Conservation (phyloP, 2,329 filamentous ascomycete genomes). For the Verticillium tricorpus region DNA sequence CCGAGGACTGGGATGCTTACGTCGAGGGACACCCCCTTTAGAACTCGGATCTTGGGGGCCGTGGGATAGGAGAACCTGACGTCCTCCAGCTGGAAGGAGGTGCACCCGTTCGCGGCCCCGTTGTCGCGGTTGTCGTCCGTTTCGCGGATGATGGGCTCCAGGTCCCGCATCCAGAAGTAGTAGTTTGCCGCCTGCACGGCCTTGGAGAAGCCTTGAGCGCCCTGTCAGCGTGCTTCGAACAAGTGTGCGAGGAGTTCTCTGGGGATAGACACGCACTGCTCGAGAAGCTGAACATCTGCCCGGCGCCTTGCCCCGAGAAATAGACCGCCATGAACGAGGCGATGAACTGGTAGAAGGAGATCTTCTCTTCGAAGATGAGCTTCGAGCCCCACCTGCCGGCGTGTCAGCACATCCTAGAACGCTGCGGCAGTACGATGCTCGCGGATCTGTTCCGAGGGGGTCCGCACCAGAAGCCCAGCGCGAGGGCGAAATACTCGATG, state of each 20-base stretch:
- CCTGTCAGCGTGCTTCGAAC: not conserved
- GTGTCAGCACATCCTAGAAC: not conserved
- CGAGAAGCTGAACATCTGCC: constrained; percentile 6
- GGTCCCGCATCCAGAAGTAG: constrained; percentile 25
- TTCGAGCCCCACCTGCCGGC: not conserved
- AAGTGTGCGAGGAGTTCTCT: not conserved
- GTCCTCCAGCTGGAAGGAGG: not conserved
- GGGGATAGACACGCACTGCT: not conserved
- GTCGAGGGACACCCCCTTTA: constrained; percentile 6
- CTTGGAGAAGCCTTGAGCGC: constrained; percentile 22
- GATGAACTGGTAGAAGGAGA: constrained; percentile 13
- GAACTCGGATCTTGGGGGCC: constrained; percentile 5
- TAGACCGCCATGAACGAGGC: constrained; percentile 26
- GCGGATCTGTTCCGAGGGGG: too few species aligned
- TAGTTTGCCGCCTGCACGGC: constrained; percentile 32
- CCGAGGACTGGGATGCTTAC: constrained; percentile 5
- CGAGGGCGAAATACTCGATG: constrained; percentile 24
- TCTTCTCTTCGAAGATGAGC: not conserved
- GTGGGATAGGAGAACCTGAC: constrained; percentile 10
- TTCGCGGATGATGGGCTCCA: constrained; percentile 11
- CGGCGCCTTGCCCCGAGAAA: constrained; percentile 12
- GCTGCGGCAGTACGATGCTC: too few species aligned
- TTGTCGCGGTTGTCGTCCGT: not conserved
- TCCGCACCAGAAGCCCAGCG: constrained; percentile 30
- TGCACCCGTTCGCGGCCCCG: not conserved